Percentiles rank a stretch among this genome's conserved stretches.
Evolutionary conservation across 2,329 filamentous ascomycete genomes (phyloP).

Genomic region (Aurifilum marmelostoma): DNA sequence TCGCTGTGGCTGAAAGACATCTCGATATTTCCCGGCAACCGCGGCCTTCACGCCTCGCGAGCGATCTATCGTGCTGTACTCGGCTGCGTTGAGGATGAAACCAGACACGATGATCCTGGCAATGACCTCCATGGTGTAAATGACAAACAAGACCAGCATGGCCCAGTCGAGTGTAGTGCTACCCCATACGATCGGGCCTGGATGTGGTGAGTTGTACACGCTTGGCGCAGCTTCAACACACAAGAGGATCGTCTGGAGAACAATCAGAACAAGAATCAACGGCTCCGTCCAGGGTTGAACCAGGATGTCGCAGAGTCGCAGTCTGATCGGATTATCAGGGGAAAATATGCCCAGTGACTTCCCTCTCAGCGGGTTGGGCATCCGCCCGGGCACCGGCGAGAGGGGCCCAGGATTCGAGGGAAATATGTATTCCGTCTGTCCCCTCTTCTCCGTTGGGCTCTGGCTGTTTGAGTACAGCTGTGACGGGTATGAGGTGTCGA

Average conservation of each 20-base stretch:
- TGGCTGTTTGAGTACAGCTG: constrained; percentile 43
- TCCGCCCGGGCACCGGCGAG: constrained; percentile 40
- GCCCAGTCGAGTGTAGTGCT: constrained; percentile 73
- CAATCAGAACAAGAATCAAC: constrained; percentile 81
- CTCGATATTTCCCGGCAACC: constrained; percentile 74
- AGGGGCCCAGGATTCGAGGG: constrained; percentile 38
- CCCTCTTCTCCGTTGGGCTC: constrained; percentile 50
- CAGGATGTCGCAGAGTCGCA: constrained; percentile 77
- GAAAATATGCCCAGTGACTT: constrained; percentile 85
- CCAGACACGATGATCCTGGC: constrained; percentile 91
- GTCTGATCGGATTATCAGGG: constrained; percentile 74
- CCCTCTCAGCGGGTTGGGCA: constrained; percentile 80
- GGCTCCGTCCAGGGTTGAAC: constrained; percentile 89
- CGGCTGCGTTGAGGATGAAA: constrained; percentile 84
- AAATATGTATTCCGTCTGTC: constrained; percentile 38
- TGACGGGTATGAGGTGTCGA: constrained; percentile 57
- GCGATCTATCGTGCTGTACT: constrained; percentile 89
- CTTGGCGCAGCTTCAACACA: constrained; percentile 78
- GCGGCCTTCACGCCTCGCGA: constrained; percentile 74
- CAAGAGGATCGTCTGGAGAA: constrained; percentile 86
- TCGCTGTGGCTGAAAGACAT: constrained; percentile 80
- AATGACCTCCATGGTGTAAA: constrained; percentile 86
- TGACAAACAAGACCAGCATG: constrained; percentile 78
- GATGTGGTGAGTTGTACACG: constrained; percentile 66
- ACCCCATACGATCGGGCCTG: constrained; percentile 68